A percentile compares a stretch with the other conserved stretches of the same genome.
Evolutionary conservation across 768 basidiomycete species (phyloP).

Genomic region (Boletus huronensis): DNA sequence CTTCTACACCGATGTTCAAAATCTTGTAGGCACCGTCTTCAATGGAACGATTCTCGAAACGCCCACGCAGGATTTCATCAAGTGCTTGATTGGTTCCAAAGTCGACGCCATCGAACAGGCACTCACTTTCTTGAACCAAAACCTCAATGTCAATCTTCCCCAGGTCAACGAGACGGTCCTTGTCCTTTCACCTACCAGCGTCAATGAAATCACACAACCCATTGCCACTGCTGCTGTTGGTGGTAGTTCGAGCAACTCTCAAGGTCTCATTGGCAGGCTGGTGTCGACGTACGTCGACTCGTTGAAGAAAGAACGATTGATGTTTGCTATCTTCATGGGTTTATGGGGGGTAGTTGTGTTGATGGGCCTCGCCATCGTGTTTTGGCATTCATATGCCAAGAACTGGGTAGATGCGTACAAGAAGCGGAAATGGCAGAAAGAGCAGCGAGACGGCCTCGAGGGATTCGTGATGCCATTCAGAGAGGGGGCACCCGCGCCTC

Average conservation of each 20-base stretch:
- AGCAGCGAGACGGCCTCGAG: conserved; percentile 49
- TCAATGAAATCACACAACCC: conserved; percentile 74
- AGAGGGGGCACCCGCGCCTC: conserved; percentile 14
- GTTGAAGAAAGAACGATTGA: conserved; percentile 76
- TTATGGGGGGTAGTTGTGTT: conserved; percentile 83
- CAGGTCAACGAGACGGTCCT: conserved; percentile 72
- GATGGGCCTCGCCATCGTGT: conserved; percentile 66
- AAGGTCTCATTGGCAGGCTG: conserved; percentile 68
- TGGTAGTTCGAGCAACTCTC: conserved; percentile 44
- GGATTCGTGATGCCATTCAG: conserved; percentile 34
- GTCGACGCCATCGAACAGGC: conserved; percentile 82
- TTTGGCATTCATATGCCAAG: conserved; percentile 68
- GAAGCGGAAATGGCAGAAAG: conserved; percentile 47
- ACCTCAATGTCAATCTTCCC: conserved; percentile 78
- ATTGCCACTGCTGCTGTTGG: conserved; percentile 83
- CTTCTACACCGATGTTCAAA: conserved; percentile 86
- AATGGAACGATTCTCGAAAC: conserved; percentile 78
- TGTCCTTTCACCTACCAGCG: conserved; percentile 65
- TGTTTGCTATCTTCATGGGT: conserved; percentile 79
- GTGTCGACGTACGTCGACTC: conserved; percentile 68
- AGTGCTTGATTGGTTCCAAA: conserved; percentile 89
- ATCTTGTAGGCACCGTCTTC: conserved; percentile 73
- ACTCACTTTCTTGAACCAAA: conserved; percentile 87
- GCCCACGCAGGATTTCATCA: conserved; percentile 83
- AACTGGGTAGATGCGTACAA: conserved; percentile 44